Evolutionary conservation across 2,329 filamentous ascomycete species (phyloP).

Genomic region (Calonectria henricotiae): DNA sequence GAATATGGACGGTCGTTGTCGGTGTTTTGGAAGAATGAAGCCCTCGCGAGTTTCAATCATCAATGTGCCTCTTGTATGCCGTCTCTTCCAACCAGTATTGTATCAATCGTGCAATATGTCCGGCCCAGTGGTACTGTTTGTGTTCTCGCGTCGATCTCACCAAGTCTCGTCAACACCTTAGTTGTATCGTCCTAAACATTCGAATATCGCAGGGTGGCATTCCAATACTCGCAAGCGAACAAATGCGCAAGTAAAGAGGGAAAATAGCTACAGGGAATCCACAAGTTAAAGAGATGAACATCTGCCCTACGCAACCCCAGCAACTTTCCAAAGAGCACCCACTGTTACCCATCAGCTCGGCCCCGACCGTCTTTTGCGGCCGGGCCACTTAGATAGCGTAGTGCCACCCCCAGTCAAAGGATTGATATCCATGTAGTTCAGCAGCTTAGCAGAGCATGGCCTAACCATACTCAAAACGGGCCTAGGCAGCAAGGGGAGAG

Average conservation of each 20-base stretch:
- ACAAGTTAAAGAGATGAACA: constrained; percentile 7
- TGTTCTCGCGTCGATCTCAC: neutral
- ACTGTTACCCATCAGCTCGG: constrained; percentile 14
- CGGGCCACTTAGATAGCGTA: constrained; percentile 3
- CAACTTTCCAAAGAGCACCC: constrained; percentile 6
- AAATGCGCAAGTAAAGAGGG: neutral
- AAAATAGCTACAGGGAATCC: neutral
- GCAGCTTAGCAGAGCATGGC: neutral
- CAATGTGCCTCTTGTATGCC: neutral
- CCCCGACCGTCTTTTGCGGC: neutral
- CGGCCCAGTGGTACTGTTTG: neutral
- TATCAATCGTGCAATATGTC: neutral
- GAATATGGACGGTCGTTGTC: neutral
- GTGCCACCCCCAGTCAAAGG: constrained; percentile 11
- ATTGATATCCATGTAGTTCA: constrained; percentile 16
- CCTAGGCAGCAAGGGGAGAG: neutral
- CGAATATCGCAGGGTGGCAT: neutral
- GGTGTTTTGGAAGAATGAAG: neutral
- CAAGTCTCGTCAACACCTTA: neutral
- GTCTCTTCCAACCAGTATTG: neutral
- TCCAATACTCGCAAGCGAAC: neutral
- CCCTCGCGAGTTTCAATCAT: neutral
- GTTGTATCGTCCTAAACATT: constrained; percentile 5
- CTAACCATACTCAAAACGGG: neutral
- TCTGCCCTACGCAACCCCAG: constrained; percentile 14